phyloP scores from a whole-genome alignment of 805 yeast species.

The Yarrowia sp. region DNA sequence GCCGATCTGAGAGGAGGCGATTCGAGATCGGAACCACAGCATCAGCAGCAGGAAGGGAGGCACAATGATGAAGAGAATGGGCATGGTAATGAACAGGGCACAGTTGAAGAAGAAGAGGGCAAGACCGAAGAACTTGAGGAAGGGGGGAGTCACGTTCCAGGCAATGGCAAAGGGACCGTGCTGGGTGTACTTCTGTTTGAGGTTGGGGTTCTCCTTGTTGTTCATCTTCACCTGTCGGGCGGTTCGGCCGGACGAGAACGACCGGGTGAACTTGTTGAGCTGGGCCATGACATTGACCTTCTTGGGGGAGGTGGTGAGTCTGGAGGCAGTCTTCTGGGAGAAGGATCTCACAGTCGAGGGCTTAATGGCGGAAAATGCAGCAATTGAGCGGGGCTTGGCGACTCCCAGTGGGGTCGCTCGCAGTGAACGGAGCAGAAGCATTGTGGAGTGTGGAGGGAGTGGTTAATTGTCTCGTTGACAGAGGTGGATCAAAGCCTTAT shows the following conservation, averaged over 20 bases:
- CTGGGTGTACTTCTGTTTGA: conserved; percentile 23
- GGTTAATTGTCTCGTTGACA: background rate
- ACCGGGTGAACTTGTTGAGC: conserved; percentile 11
- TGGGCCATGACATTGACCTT: conserved; percentile 9
- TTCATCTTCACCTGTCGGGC: conserved; percentile 20
- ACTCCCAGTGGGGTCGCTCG: conserved; percentile 16
- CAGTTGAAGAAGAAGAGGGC: conserved; percentile 16
- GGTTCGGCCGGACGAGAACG: background rate
- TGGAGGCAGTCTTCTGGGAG: background rate
- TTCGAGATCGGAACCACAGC: conserved; percentile 29
- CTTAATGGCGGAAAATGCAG: background rate
- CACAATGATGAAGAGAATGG: conserved; percentile 20
- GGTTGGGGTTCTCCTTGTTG: conserved; percentile 19
- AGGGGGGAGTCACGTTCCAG: conserved; percentile 25
- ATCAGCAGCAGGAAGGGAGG: conserved; percentile 12
- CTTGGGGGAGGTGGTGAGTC: background rate
- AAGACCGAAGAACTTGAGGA: conserved; percentile 12
- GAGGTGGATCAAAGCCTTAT: conserved; percentile 3
- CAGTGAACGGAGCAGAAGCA: conserved; percentile 20
- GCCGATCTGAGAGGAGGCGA: conserved; percentile 25
- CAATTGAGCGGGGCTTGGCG: conserved; percentile 8
- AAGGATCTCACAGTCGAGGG: background rate
- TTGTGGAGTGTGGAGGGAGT: background rate
- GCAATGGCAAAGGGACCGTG: conserved; percentile 19
- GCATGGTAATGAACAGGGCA: conserved; percentile 28